A percentile compares a stretch with the other conserved stretches of the same genome.
These are phyloP conservation scores for Aspergillus leporis DNA, from an alignment of 495 filamentous ascomycete genomes.

Conservation along the genomic window DNA sequence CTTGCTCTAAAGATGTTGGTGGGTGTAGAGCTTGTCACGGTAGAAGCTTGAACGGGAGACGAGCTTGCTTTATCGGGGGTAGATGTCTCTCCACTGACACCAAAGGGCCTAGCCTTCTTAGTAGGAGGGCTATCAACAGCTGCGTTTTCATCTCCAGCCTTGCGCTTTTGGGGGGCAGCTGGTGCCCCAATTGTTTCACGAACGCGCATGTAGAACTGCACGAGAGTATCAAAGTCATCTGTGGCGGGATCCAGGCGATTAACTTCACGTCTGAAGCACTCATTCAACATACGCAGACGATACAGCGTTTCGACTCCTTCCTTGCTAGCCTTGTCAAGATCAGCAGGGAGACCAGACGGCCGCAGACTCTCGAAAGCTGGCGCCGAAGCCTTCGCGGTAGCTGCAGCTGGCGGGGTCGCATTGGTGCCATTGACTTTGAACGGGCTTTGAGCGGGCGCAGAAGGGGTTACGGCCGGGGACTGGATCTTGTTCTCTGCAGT, in stretches of 20 bases:
- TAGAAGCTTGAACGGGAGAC: conserved; percentile 5
- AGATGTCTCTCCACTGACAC: not conserved
- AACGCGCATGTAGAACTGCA: conserved; percentile 38
- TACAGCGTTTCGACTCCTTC: conserved; percentile 24
- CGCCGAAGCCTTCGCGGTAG: conserved; percentile 1
- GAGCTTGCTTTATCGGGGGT: not conserved
- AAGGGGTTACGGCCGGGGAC: conserved; percentile 2
- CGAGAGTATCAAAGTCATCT: conserved; percentile 32
- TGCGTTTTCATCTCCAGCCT: conserved; percentile 13
- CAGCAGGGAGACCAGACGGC: conserved; percentile 19
- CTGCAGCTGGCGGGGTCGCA: not conserved
- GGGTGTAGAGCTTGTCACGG: conserved; percentile 10
- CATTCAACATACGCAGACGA: conserved; percentile 34
- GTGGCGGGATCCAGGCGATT: conserved; percentile 27
- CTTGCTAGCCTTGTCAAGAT: conserved; percentile 18
- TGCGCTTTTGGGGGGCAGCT: conserved; percentile 23
- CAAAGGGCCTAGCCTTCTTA: conserved; percentile 26
- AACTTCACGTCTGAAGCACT: conserved; percentile 34
- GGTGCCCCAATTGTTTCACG: conserved; percentile 37
- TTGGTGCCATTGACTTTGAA: conserved; percentile 16
- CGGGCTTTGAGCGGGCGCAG: conserved; percentile 9
- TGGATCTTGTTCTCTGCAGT: conserved; percentile 7
- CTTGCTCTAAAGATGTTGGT: conserved; percentile 17
- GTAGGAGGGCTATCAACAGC: conserved; percentile 1
- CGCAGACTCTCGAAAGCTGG: conserved; percentile 19